A percentile compares a stretch with the other conserved stretches of the same genome.
Evolutionary conservation across 805 yeast genomes (phyloP).

Genomic region (Saccharomycopsis sp.): DNA sequence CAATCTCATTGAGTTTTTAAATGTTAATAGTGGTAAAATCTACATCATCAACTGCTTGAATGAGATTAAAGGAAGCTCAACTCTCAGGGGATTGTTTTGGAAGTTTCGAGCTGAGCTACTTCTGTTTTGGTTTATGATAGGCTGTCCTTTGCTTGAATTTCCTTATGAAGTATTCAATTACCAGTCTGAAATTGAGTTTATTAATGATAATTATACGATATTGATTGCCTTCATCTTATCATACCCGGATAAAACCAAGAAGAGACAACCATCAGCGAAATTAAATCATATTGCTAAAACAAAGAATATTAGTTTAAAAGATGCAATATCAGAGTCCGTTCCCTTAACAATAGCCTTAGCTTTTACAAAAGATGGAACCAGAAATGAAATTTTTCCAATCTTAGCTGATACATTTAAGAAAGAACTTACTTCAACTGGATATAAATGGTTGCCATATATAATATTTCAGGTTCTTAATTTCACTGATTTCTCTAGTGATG

Average conservation of each 20-base stretch:
- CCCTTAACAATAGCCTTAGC: constrained; percentile 39
- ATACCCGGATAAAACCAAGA: neutral
- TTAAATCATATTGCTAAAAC: neutral
- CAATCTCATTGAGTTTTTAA: constrained; percentile 36
- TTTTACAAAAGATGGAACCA: constrained; percentile 33
- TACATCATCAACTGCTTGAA: constrained; percentile 29
- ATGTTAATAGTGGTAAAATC: constrained; percentile 24
- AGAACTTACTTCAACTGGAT: constrained; percentile 23
- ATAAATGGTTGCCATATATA: constrained; percentile 26
- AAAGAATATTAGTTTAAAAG: neutral
- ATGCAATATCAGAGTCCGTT: constrained; percentile 30
- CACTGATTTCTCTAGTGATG: constrained; percentile 35
- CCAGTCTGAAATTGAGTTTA: constrained; percentile 27
- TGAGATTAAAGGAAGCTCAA: neutral
- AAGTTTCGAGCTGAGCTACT: constrained; percentile 9
- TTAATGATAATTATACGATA: constrained; percentile 30
- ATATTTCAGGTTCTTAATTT: constrained; percentile 33
- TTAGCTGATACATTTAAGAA: constrained; percentile 22
- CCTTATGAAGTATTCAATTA: constrained; percentile 33
- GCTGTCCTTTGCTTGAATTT: constrained; percentile 9
- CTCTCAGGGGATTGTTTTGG: constrained; percentile 1
- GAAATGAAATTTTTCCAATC: constrained; percentile 29
- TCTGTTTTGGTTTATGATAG: constrained; percentile 12
- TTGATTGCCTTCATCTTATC: constrained; percentile 26
- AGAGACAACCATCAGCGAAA: too few species aligned